Base-by-base conservation (phyloP, 768 basidiomycete genomes). In the Strobilomyces echinocephalus region DNA sequence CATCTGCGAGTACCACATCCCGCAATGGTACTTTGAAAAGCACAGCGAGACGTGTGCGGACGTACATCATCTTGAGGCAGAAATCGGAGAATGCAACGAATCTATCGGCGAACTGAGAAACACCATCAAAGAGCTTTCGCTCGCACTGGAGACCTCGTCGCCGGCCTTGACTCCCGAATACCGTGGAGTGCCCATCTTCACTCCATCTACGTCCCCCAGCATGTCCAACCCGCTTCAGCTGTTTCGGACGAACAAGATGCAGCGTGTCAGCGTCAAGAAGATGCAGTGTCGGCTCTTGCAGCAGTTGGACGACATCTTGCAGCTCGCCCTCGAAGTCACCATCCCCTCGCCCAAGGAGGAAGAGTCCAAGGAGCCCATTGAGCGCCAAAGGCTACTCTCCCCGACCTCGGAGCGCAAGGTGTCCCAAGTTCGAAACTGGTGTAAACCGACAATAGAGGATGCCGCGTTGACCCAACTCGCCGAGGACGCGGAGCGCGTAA, bases 21-120 rank as follows among this genome's bases (percentile, higher is more conserved):
- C 95, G 3, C 90, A 95, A 56, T 99, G 97, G 97, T 99, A 94
- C 75, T 99, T 99, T 69, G 97, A 98, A 75, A 98, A 97, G 75
- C 97, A 99, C 75, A 98, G 93, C 79, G 97, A 99, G 73, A 98
- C 95, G 11, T 99, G 97, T 63, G 91, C 84, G 60, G 95, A 97
- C 73, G 87, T 90, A 4, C 97, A 99, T 72, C 85, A 91, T 42
- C 78, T 99, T 56, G 97, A 99, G 71, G 93, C 94, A 16, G 95
- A 97, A 70, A 94, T 98, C 59, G 73, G 80, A 36, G 91, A 93
- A 64, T 91, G 88, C 75, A 97, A 98, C 72, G 97, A 99, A 69
- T 87, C 87, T 21, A 87, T 98, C 52, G 71, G 78, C 15, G 97
- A 98, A 65, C 78, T 98, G 49, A 83, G 85, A 53, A 89, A 85